Evolutionary conservation across 306 rosid genomes (phyloP).

Genomic region (Fagus crenata): DNA sequence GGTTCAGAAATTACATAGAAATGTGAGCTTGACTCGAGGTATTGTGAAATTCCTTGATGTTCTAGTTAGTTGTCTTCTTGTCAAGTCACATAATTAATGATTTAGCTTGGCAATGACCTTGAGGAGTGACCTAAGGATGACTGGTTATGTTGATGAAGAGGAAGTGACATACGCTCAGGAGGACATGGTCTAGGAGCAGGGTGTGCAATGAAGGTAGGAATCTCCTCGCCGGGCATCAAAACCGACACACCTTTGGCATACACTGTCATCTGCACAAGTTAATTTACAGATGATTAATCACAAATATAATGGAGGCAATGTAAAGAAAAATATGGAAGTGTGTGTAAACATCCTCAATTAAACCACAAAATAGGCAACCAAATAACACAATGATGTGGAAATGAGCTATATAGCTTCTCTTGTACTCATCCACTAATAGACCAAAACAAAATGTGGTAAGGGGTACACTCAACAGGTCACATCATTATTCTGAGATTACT

Average conservation of each 20-base stretch:
- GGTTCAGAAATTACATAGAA: neutral
- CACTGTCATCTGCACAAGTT: slow-evolving; percentile 41
- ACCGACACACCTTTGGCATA: slow-evolving; percentile 59
- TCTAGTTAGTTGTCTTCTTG: too few species aligned
- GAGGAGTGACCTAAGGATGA: slow-evolving; percentile 16
- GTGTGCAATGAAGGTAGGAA: slow-evolving; percentile 69
- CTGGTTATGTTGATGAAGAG: slow-evolving; percentile 36
- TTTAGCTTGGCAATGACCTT: slow-evolving; percentile 12
- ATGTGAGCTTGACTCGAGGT: neutral
- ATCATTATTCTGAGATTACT: neutral
- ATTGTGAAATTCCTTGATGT: neutral
- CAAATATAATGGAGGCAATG: neutral
- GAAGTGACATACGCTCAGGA: slow-evolving; percentile 39
- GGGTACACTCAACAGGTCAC: neutral
- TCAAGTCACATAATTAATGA: neutral
- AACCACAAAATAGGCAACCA: neutral
- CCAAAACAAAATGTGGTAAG: neutral
- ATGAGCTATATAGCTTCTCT: neutral
- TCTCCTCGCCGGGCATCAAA: slow-evolving; percentile 68
- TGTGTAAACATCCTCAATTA: neutral
- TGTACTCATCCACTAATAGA: neutral
- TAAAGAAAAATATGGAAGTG: neutral
- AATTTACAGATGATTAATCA: neutral
- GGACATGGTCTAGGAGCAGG: slow-evolving; percentile 56
- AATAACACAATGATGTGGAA: neutral